Percentiles rank a stretch among this genome's conserved stretches.
phyloP scores from a whole-genome alignment of 192 early-diverging fungal species.

The Rhizoclosmatium sp. region DNA sequence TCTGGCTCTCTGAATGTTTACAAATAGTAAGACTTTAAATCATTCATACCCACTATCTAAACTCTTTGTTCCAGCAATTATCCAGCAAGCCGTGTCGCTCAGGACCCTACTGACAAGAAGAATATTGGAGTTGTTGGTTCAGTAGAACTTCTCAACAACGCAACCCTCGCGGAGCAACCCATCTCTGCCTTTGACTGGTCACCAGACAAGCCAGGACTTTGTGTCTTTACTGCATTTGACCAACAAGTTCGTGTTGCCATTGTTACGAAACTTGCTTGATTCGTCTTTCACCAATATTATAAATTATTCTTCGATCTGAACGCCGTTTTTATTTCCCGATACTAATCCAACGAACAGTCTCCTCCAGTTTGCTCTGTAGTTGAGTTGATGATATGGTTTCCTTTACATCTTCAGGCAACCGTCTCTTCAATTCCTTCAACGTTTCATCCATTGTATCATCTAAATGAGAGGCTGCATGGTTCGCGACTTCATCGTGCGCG shows the following conservation, averaged over 20 bases:
- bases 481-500: slow-evolving; percentile 23
- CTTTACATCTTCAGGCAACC: not conserved
- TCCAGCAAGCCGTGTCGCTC: slow-evolving; percentile 49
- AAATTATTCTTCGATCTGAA: not conserved
- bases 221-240: slow-evolving; percentile 72
- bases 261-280: slow-evolving; percentile 57
- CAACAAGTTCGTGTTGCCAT: slow-evolving; percentile 69
- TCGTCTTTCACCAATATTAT: not conserved
- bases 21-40: slow-evolving; percentile 60
- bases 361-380: slow-evolving; percentile 10
- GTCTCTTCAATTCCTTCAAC: not conserved
- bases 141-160: slow-evolving; percentile 53
- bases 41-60: not conserved
- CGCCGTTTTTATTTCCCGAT: slow-evolving; percentile 6
- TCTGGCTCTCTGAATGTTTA: slow-evolving; percentile 64
- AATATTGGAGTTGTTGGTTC: slow-evolving; percentile 54
- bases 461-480: slow-evolving; percentile 10
- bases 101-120: slow-evolving; percentile 47
- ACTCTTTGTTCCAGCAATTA: slow-evolving; percentile 52
- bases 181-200: slow-evolving; percentile 74
- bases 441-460: slow-evolving; percentile 11
- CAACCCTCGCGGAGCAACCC: slow-evolving; percentile 69
- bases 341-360: slow-evolving; percentile 18
- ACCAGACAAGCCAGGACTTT: slow-evolving; percentile 69
- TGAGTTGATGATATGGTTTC: not conserved